These are phyloP conservation scores for Furcasterigmium sp. DNA, from an alignment of 2,329 filamentous ascomycete species.

Conservation along the genomic window DNA sequence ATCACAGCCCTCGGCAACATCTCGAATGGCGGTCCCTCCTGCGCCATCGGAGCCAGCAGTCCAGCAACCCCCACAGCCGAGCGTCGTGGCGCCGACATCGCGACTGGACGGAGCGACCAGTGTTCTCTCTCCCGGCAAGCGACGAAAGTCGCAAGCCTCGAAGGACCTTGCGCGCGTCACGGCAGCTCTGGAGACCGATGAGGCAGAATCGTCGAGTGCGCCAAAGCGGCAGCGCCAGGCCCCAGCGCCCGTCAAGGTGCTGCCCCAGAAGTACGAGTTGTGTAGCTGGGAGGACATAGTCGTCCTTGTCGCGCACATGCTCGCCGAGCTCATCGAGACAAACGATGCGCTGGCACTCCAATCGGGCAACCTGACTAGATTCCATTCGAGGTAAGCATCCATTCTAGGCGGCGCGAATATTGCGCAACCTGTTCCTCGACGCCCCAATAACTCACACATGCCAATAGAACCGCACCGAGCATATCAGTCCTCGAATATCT, in stretches of 20 bases:
- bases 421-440: too few relatives aligned
- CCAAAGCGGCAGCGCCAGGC: conserved; percentile 52
- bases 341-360: conserved; percentile 85
- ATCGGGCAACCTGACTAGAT: conserved; percentile 82
- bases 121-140: conserved; percentile 32
- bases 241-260: conserved; percentile 44
- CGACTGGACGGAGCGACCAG: conserved; percentile 6
- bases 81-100: conserved; percentile 1
- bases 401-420: too few relatives aligned
- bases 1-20: conserved; percentile 9
- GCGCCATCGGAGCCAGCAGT: conserved; percentile 3
- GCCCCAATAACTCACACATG: too few relatives aligned
- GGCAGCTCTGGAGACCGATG: conserved; percentile 12
- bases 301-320: conserved; percentile 87
- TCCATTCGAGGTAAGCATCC: conserved; percentile 74
- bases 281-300: conserved; percentile 84
- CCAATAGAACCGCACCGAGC: conserved; percentile 61
- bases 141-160: conserved; percentile 35
- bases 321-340: conserved; percentile 87
- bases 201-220: conserved; percentile 16
- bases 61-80: conserved; percentile 7
- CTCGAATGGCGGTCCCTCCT: conserved; percentile 2
- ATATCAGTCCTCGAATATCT: conserved; percentile 95
- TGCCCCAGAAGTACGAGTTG: conserved; percentile 74
- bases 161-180: conserved; percentile 7